A percentile compares a stretch with the other conserved stretches of the same genome.
Evolutionary conservation across 2,329 filamentous ascomycete species (phyloP).

Genomic region (Capronia americana): DNA sequence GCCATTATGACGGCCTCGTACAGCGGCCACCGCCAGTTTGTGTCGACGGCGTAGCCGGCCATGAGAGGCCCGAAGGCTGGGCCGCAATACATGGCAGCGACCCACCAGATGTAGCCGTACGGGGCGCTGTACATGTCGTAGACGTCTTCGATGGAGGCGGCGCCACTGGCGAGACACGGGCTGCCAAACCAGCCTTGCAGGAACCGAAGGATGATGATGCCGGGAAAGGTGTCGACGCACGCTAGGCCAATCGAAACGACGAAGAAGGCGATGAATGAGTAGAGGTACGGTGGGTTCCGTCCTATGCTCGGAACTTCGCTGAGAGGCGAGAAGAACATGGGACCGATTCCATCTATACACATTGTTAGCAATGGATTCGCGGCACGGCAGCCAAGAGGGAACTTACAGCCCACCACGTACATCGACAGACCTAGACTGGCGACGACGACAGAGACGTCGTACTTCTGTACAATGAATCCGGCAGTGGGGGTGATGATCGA

Average conservation of each 20-base stretch:
- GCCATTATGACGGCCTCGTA: slow-evolving; percentile 68
- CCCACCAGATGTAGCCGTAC: slow-evolving; percentile 66
- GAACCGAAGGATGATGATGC: slow-evolving; percentile 69
- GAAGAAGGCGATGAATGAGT: slow-evolving; percentile 72
- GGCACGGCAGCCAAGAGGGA: neutral
- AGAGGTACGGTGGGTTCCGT: slow-evolving; percentile 70
- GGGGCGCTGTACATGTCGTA: slow-evolving; percentile 63
- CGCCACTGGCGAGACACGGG: slow-evolving; percentile 67
- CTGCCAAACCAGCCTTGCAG: slow-evolving; percentile 70
- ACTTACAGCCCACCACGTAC: slow-evolving; percentile 43
- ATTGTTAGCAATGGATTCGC: neutral
- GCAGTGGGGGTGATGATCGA: slow-evolving; percentile 44
- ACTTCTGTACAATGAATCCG: slow-evolving; percentile 38
- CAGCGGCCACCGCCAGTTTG: slow-evolving; percentile 64
- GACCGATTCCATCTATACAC: slow-evolving; percentile 58
- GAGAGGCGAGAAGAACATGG: slow-evolving; percentile 68
- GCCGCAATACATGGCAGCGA: slow-evolving; percentile 48
- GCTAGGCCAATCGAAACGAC: slow-evolving; percentile 70
- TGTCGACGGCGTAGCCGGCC: slow-evolving; percentile 64
- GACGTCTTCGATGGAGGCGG: slow-evolving; percentile 54
- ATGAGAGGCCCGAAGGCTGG: slow-evolving; percentile 53
- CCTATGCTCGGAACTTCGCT: slow-evolving; percentile 72
- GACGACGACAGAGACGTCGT: slow-evolving; percentile 41
- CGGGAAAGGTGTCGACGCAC: slow-evolving; percentile 66
- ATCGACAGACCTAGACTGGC: slow-evolving; percentile 45